A percentile compares a stretch with the other conserved stretches of the same genome.
These are phyloP conservation scores for Diplodia seriata DNA, from an alignment of 2,329 filamentous ascomycete species.

Conservation along the genomic window DNA sequence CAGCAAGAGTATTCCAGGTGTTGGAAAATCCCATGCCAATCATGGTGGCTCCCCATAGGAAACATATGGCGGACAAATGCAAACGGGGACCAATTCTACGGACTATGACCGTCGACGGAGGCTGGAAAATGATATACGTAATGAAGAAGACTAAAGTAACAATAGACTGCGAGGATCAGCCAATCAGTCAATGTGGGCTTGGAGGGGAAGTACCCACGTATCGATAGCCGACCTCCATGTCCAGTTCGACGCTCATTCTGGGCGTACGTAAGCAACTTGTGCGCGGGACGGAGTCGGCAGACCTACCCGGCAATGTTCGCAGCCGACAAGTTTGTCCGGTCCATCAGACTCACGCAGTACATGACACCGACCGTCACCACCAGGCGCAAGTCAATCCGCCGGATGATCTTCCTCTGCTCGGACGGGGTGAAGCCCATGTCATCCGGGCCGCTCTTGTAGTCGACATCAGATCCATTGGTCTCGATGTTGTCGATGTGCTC, in stretches of 20 bases:
- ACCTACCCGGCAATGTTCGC: slow-evolving; percentile 72
- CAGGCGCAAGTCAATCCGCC: slow-evolving; percentile 68
- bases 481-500: slow-evolving; percentile 30
- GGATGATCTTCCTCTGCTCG: slow-evolving; percentile 73
- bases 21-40: slow-evolving; percentile 52
- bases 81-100: slow-evolving; percentile 51
- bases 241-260: slow-evolving; percentile 51
- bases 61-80: slow-evolving; percentile 45
- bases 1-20: slow-evolving; percentile 46
- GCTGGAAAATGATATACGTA: slow-evolving; percentile 53
- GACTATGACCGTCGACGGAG: slow-evolving; percentile 50
- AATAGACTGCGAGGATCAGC: slow-evolving; percentile 55
- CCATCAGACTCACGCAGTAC: slow-evolving; percentile 80
- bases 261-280: slow-evolving; percentile 37
- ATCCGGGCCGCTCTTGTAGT: slow-evolving; percentile 10
- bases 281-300: slow-evolving; percentile 25
- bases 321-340: slow-evolving; percentile 76
- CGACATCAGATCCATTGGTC: slow-evolving; percentile 23
- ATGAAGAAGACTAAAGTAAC: slow-evolving; percentile 62
- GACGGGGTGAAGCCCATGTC: slow-evolving; percentile 58
- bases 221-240: slow-evolving; percentile 40
- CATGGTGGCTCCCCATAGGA: slow-evolving; percentile 54
- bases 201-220: slow-evolving; percentile 37
- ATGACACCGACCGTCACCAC: slow-evolving; percentile 60
- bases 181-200: not conserved